Base-by-base conservation (phyloP, 306 rosid genomes). In the Cercis canadensis region DNA sequence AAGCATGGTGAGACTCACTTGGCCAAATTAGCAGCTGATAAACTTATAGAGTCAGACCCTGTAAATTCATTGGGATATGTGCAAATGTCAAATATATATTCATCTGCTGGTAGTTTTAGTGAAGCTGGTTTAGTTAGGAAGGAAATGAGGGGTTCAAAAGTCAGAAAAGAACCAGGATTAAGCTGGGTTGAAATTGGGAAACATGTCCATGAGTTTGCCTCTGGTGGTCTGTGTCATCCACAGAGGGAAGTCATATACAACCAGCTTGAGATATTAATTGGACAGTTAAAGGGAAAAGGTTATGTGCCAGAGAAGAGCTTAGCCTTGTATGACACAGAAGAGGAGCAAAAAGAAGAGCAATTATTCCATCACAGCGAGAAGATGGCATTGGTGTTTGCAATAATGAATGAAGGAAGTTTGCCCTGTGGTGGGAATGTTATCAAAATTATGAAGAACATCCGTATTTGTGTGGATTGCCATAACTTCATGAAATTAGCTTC, bases 391-490 rank as follows among this genome's bases (percentile, higher is more conserved):
- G 85, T 65, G 46, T 90, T 83, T 82, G 86, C 92, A 60, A 50
- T 87, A 44, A 84, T 88, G 87, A 87, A 81, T 60, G 88, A 93
- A 68, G 74, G 53, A 24, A 72, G 60, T 51, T 87, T 80, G 67
- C 62, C 57, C 21, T 33, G 40, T 67, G 64, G 69, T 67, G 69
- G 82, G 41, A 71, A 67, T 56, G 73, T 80, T 44, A 69, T 92
- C 49, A 85, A 84, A 74, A 93, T 93, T 70, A 88, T 88, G 78
- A 93, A 93, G 88, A 92, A 93, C 75, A 93, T 90, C 55, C 90
- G 93, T 45, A 89, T 93, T 52, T 93, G 98, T 57, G 94, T 88
- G 39, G 97, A 90, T 62, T 93, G 98, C 81, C 97, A 90, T 57
- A 85, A 87, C 75, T 93, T 93, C 80, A 93, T 93, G 94, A 90